Base-by-base conservation (phyloP, 495 filamentous ascomycete species). In the Aspergillus avenaceus region DNA sequence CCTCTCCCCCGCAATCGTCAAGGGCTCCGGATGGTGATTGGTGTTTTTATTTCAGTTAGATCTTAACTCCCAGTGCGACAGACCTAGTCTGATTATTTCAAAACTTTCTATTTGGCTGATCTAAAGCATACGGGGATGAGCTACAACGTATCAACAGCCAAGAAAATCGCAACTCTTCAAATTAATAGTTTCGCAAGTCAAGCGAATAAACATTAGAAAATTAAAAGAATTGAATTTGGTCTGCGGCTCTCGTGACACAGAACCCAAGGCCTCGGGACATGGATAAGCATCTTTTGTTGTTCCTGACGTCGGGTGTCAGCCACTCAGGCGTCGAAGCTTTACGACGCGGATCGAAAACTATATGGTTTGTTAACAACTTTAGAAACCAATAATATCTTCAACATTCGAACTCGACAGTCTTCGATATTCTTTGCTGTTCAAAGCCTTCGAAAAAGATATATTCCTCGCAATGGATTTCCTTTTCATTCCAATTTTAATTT, bases 241-340 rank as follows among this genome's bases (percentile, higher is more conserved):
- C 34, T 38, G 34, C 34, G 34, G 34, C 34, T 38, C 27, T 45
- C 27, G 5, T 19, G n/a, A n/a, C n/a, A 13, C 8, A 28, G 7
- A 47, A 47, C 25, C 31, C 31, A 31, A 23, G 45, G 28, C 18
- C 14, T 47, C 9, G 44, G 31, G 29, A 26, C 21, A 12, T 34
- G n/a, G 23, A 48, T 38, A 37, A 37, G 45, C 32, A 16, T 38
- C 36, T 37, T n/a, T 16, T 48, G 22, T 26, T 40, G 45, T 48
- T 40, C 45, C 45, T 48, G 45, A 24, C 45, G 12, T 28, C 31
- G 45, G 32, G 22, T 48, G 3, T 7, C 13, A 37, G 36, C 45
- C 45, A 40, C 45, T 48, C 16, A 48, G 34, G 13, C 23, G 25
- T 40, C 36, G 22, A 19, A 18, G 12, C 4, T 1, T 38, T 38